These are phyloP conservation scores for Podospora pseudoanserina DNA, from an alignment of 495 filamentous ascomycete genomes.

Conservation along the genomic window DNA sequence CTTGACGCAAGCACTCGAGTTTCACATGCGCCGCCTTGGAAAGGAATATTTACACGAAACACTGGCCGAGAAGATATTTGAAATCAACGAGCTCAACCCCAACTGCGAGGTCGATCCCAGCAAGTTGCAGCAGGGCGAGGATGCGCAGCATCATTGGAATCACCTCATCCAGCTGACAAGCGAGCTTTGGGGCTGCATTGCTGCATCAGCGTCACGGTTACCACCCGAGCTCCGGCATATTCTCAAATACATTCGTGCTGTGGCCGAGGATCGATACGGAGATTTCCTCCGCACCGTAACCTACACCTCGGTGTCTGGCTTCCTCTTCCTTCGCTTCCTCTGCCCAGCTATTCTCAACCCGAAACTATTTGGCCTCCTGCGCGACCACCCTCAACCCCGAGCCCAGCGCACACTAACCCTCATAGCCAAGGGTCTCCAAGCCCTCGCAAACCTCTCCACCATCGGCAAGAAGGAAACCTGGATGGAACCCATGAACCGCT, in stretches of 20 bases:
- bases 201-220: slow-evolving; percentile 64
- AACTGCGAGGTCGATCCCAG: slow-evolving; percentile 95
- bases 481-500: slow-evolving; percentile 98
- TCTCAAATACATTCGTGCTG: slow-evolving; percentile 87
- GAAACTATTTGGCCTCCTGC: slow-evolving; percentile 86
- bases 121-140: slow-evolving; percentile 64
- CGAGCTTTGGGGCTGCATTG: slow-evolving; percentile 80
- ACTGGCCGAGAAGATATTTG: slow-evolving; percentile 74
- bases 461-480: slow-evolving; percentile 95
- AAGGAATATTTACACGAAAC: slow-evolving; percentile 91
- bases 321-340: slow-evolving; percentile 93
- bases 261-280: slow-evolving; percentile 96
- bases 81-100: slow-evolving; percentile 82
- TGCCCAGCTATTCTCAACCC: slow-evolving; percentile 95
- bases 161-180: slow-evolving; percentile 72
- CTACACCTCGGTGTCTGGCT: slow-evolving; percentile 95
- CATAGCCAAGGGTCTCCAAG: slow-evolving; percentile 94
- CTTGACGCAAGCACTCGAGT: slow-evolving; percentile 88
- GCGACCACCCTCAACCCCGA: slow-evolving; percentile 79
- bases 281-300: slow-evolving; percentile 87
- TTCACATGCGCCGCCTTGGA: slow-evolving; percentile 90
- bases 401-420: slow-evolving; percentile 91
- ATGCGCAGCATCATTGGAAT: slow-evolving; percentile 80
- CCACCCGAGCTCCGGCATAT: slow-evolving; percentile 83
- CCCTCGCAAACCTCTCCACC: slow-evolving; percentile 85